Base-by-base conservation (phyloP, 1,284 basidiomycete species). In the Neolentinus lepideus region DNA sequence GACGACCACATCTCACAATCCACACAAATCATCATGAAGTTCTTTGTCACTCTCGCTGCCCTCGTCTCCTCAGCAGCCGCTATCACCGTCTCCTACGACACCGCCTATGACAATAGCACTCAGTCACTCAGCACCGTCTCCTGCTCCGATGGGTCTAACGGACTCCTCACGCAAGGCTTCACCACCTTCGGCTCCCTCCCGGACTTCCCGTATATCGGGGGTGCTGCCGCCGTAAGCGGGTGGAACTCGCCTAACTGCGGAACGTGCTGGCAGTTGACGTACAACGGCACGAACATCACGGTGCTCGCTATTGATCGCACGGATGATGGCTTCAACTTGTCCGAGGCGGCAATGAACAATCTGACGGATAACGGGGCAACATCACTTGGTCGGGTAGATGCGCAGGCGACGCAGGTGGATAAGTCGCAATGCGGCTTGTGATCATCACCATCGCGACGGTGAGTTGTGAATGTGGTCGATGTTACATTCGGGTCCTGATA, bases 81-180 rank as follows among this genome's bases (percentile, higher is more conserved):
- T 33, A 16, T n/a, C 56, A 45, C 54, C 24, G 71, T 79, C 52
- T 69, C 74, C 54, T 79, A 71, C 63, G 73, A 79, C 66, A 51
- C 60, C 6, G 60, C 62, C 46, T 81, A 79, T 61, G 78, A 78
- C 66, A 71, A 71, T 35, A 21, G 57, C 0, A 51, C 51, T 26
- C 61, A 61, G 29, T 73, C 73, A 0, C 67, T 79, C 11, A 54
- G 56, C 57, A 65, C 62, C 16, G 76, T 79, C 54, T 71, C 76
- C n/a, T 82, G 80, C 67, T 83, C 81, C 8, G 69, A 79, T 53
- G 80, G 80, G 12, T 43, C 54, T 1, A 74, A 80, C 62, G 81
- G 80, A 14, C 70, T 83, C 48, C 56, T 73, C 43, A 71, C 68
- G 11, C 68, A 63, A n/a, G 47, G 21, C 47, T 26, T 26, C 47